Base-by-base conservation (phyloP, 1,139 yeast genomes). In the Pneumocystis canis region DNA sequence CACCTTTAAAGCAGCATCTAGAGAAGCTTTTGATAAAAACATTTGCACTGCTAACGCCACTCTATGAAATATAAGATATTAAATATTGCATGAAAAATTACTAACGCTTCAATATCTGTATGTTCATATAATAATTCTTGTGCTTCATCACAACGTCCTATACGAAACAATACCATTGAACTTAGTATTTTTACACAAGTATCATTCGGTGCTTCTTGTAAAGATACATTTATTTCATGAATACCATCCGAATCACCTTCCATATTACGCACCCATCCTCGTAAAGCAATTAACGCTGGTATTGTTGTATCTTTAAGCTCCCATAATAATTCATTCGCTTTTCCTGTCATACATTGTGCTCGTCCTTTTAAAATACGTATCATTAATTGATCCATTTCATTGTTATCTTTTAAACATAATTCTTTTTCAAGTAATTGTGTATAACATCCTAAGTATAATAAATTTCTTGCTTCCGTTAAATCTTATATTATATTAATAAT, bases 11-110 rank as follows among this genome's bases (percentile, higher is more conserved):
- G 80, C 80, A 53, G 69, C 69, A 18, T 70, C 73, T 5, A 72
- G 66, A 58, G 72, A 70, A 68, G 73, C 71, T 63, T 71, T 74
- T 25, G 71, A 64, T 54, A 77, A 69, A 59, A 72, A 68, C 61
- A 77, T 70, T 64, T 77, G 78, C 5, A 75, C 73, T 56, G 70
- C 67, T 61, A 77, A 67, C 16, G 78, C 71, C 25, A 73, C 73
- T 18, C 59, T 57, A 39, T 14, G 16, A n/a, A n/a, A n/a, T n/a
- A 39, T 39, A 16, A 39, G 41, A n/a, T n/a, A n/a, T n/a, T n/a
- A n/a, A n/a, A n/a, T n/a, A n/a, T n/a, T n/a, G 18, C 40, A 7
- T 16, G 16, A 37, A 37, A 37, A 2, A 16, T 37, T 4, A 37
- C 40, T 37, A 16, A 37, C 40, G 18, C 40, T 37, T 37, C 40